Base-by-base conservation (phyloP, 2,329 filamentous ascomycete species). In the Penicillium hordei region DNA sequence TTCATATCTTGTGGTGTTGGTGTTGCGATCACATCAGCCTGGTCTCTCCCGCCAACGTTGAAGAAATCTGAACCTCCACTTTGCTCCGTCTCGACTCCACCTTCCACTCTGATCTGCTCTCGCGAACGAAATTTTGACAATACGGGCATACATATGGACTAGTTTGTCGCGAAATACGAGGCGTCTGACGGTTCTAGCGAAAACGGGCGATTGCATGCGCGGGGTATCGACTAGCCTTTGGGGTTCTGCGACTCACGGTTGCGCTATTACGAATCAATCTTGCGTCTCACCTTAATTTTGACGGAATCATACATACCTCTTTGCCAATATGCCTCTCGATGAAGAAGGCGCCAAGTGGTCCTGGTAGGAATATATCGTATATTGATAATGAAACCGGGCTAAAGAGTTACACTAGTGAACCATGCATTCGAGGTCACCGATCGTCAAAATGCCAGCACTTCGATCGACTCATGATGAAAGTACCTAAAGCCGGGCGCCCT, bases 371-470 rank as follows among this genome's bases (percentile, higher is more conserved):
- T 42, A 19, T 29, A 29, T n/a, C 19, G 23, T n/a, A 17, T 25
- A 33, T 44, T 29, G 25, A 27, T 7, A 29, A 55, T 17, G 43
- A 36, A 29, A n/a, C 39, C 48, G 27, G 43, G 21, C 48, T 61
- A 43, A 56, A 25, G n/a, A 38, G 55, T 62, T 23, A 57, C 44
- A 29, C 42, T n/a, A 80, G 78, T 59, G 78, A 80, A 61, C 78
- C 78, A 63, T 80, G 78, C 59, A 78, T 80, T 63, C 76, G 78
- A 54, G 78, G 78, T 19, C 78, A 80, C 65, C 75, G 78, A 52
- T 80, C 78, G 23, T 79, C 78, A 57, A 80, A 80, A 77, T 80
- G 78, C 48, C 75, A 75, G 55, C 78, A 81, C 63, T 77, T 75
- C 52, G 78, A 81, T 59, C 72, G 79, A 59, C 69, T 80, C 38